phyloP scores from a whole-genome alignment of 2,329 filamentous ascomycete genomes.

The Verticillium nonalfalfae region DNA sequence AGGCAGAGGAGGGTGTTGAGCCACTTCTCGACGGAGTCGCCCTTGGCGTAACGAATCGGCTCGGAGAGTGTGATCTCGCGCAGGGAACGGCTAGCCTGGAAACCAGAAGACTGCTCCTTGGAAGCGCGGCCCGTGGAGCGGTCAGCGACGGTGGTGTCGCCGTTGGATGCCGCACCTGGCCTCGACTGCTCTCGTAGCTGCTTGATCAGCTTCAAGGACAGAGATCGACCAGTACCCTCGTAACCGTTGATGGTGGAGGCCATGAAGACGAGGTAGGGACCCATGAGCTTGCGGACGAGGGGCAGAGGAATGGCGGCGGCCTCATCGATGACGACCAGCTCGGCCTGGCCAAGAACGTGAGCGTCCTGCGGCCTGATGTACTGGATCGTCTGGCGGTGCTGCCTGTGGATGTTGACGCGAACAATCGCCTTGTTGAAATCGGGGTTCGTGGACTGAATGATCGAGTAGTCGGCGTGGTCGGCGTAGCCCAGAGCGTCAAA shows the following conservation, averaged over 20 bases:
- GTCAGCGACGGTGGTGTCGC: conserved; percentile 65
- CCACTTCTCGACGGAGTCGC: conserved; percentile 92
- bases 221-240: conserved; percentile 89
- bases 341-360: conserved; percentile 90
- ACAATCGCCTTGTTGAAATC: conserved; percentile 99
- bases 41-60: conserved; percentile 88
- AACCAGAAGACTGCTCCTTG: conserved; percentile 54
- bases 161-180: conserved; percentile 47
- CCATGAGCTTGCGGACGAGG: conserved; percentile 88
- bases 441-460: conserved; percentile 95
- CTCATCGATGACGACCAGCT: conserved; percentile 94
- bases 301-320: conserved; percentile 94
- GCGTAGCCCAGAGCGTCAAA: conserved; percentile 92
- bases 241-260: conserved; percentile 99
- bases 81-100: conserved; percentile 66
- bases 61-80: conserved; percentile 90
- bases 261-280: conserved; percentile 97
- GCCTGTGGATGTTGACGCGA: conserved; percentile 87
- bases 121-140: conserved; percentile 68
- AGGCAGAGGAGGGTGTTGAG: conserved; percentile 90
- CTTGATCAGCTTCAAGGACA: conserved; percentile 95
- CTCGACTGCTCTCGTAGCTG: conserved; percentile 91
- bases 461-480: conserved; percentile 95
- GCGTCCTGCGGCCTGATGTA: conserved; percentile 97
- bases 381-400: conserved; percentile 96